These are phyloP conservation scores for Erysimum cheiri DNA, from an alignment of 441 rosid genomes.

Conservation along the genomic window DNA sequence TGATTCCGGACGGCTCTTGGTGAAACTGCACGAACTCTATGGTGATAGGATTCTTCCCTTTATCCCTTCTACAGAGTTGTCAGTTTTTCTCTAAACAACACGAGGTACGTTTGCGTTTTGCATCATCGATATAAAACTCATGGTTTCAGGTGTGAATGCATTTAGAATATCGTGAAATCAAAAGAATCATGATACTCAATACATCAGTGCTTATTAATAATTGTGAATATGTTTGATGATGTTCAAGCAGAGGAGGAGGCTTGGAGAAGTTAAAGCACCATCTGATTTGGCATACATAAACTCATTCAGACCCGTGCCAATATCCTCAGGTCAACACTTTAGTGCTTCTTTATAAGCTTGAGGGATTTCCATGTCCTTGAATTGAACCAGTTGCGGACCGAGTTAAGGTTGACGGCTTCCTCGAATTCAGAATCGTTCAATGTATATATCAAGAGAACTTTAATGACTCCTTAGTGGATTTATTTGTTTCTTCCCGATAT, in stretches of 20 bases:
- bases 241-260: conserved; percentile 18
- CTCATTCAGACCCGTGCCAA: conserved; percentile 2
- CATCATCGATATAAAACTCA: conserved; percentile 4
- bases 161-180: conserved; percentile 9
- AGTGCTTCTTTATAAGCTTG: background rate
- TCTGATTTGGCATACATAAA: conserved; percentile 8
- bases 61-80: conserved; percentile 84
- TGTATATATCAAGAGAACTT: background rate
- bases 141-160: conserved; percentile 15
- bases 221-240: conserved; percentile 5
- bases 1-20: conserved; percentile 66
- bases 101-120: conserved; percentile 22
- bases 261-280: conserved; percentile 16
- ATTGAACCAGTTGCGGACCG: background rate
- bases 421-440: background rate
- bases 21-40: conserved; percentile 65
- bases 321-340: conserved; percentile 1
- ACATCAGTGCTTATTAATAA: background rate
- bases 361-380: background rate
- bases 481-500: conserved; percentile 5
- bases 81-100: conserved; percentile 59
- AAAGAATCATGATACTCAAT: background rate
- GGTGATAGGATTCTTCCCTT: conserved; percentile 79
- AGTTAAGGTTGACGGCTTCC: background rate
- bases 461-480: conserved; percentile 4